Percentiles rank a stretch among this genome's conserved stretches.
Evolutionary conservation across 495 filamentous ascomycete species (phyloP).

Genomic region (Bombardia bombarda): DNA sequence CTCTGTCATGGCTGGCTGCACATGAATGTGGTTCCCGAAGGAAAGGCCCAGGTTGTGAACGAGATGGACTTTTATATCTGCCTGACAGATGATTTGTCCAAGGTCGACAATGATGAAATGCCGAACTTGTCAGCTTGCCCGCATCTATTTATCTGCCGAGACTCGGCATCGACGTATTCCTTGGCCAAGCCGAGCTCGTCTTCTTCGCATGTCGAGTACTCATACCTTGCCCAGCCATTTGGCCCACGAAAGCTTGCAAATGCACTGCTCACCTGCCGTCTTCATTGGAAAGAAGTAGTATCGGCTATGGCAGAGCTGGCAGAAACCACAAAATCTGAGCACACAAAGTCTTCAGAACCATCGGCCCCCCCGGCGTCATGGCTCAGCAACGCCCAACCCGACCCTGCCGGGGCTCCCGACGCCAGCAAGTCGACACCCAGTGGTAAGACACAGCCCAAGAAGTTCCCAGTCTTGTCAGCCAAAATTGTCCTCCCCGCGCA

Average conservation of each 20-base stretch:
- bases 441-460: too few species aligned
- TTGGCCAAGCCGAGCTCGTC: constrained; percentile 16
- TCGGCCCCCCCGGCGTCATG: not conserved
- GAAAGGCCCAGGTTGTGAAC: not conserved
- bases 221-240: constrained; percentile 24
- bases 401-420: too few species aligned
- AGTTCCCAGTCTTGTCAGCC: constrained; percentile 5
- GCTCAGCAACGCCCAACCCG: not conserved
- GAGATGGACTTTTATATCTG: constrained; percentile 15
- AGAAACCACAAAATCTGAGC: not conserved
- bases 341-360: too few species aligned
- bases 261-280: not conserved
- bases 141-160: constrained; percentile 8
- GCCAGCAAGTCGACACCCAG: too few species aligned
- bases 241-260: not conserved
- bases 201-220: constrained; percentile 6
- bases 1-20: constrained; percentile 21
- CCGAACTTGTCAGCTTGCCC: not conserved
- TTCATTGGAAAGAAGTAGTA: not conserved
- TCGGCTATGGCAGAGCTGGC: not conserved
- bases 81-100: not conserved
- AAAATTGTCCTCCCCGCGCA: too few species aligned
- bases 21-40: constrained; percentile 14
- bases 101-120: not conserved
- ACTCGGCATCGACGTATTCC: constrained; percentile 10